Evolutionary conservation across 495 filamentous ascomycete species (phyloP).

Genomic region (Acidomyces sp.): DNA sequence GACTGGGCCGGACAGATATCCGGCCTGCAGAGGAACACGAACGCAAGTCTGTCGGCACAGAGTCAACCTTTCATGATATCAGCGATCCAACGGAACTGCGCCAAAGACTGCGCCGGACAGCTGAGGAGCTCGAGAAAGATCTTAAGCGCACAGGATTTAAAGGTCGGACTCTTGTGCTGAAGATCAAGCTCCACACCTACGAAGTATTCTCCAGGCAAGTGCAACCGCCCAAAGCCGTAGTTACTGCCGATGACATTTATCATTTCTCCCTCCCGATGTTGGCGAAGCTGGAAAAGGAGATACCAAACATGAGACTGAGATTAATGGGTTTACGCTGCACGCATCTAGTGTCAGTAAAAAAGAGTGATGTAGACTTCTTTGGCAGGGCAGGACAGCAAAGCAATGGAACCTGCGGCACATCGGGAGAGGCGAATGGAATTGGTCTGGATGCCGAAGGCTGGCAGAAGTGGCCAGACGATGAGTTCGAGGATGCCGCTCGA

Average conservation of each 20-base stretch:
- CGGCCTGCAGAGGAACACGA: slow-evolving; percentile 83
- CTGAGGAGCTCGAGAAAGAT: slow-evolving; percentile 83
- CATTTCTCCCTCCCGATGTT: slow-evolving; percentile 71
- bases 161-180: slow-evolving; percentile 77
- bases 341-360: slow-evolving; percentile 72
- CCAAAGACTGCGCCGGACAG: slow-evolving; percentile 62
- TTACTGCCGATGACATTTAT: slow-evolving; percentile 68
- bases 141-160: slow-evolving; percentile 67
- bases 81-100: slow-evolving; percentile 52
- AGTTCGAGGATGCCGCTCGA: slow-evolving; percentile 51
- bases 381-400: slow-evolving; percentile 33
- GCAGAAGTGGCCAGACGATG: slow-evolving; percentile 56
- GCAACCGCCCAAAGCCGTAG: slow-evolving; percentile 57
- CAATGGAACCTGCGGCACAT: neutral
- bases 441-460: slow-evolving; percentile 35
- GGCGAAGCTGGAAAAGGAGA: slow-evolving; percentile 71
- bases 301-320: slow-evolving; percentile 65
- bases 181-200: slow-evolving; percentile 89
- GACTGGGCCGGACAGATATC: slow-evolving; percentile 75
- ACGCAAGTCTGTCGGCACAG: slow-evolving; percentile 86
- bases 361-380: slow-evolving; percentile 66
- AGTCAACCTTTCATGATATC: slow-evolving; percentile 82
- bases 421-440: slow-evolving; percentile 15
- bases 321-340: slow-evolving; percentile 84
- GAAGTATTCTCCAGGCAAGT: slow-evolving; percentile 79